Evolutionary conservation across 148 eudicot genomes (phyloP).

Genomic region (Dianthus caryophyllus): DNA sequence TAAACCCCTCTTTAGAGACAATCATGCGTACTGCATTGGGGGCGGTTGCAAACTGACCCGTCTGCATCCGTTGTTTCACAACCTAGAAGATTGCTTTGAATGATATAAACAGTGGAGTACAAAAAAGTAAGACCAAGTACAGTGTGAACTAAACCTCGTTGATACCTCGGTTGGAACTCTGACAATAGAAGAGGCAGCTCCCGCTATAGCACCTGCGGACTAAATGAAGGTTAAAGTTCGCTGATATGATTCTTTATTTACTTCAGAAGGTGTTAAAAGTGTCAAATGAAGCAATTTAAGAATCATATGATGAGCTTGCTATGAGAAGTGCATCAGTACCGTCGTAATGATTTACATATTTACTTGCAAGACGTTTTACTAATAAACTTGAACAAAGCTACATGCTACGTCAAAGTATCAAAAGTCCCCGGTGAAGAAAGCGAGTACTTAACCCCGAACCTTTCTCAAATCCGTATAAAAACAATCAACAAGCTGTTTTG

Average conservation of each 20-base stretch:
- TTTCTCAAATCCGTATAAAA: not conserved
- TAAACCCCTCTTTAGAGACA: slow-evolving; percentile 75
- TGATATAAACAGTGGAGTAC: slow-evolving; percentile 9
- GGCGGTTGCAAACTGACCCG: slow-evolving; percentile 73
- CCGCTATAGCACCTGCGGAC: slow-evolving; percentile 90
- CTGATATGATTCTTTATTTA: no score
- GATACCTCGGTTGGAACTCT: slow-evolving; percentile 86
- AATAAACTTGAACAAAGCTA: not conserved
- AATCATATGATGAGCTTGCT: no score
- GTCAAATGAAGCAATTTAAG: no score
- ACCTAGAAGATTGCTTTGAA: slow-evolving; percentile 39
- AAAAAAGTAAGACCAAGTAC: slow-evolving; percentile 1
- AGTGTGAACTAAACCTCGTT: slow-evolving; percentile 4
- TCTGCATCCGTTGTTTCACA: slow-evolving; percentile 94
- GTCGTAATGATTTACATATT: no score
- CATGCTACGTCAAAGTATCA: no score
- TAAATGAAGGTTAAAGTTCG: slow-evolving; percentile 29
- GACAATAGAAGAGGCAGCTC: slow-evolving; percentile 82
- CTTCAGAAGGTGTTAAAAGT: no score
- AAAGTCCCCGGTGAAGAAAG: no score
- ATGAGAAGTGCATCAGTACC: no score
- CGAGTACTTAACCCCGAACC: not conserved
- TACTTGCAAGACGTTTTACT: not conserved
- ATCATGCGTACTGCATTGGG: slow-evolving; percentile 64
- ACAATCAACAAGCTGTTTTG: not conserved